phyloP scores from a whole-genome alignment of 2,329 filamentous ascomycete species.

The Phoma sp. region DNA sequence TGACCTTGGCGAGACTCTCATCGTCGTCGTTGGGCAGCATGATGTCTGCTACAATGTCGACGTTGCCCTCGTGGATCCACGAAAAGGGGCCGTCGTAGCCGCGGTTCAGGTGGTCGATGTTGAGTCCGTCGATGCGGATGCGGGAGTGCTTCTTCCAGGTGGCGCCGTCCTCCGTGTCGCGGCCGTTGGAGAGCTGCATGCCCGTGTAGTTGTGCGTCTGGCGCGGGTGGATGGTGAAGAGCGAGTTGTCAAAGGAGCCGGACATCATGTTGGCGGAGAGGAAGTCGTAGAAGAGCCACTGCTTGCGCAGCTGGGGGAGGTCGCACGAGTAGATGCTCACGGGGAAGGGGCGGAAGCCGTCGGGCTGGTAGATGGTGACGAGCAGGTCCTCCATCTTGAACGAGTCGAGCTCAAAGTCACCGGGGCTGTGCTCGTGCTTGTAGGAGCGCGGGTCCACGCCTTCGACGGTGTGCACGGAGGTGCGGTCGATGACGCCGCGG shows the following conservation, averaged over 20 bases:
- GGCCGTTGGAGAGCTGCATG: constrained; percentile 62
- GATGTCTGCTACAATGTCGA: constrained; percentile 94
- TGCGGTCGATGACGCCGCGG: constrained; percentile 89
- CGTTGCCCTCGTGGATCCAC: constrained; percentile 97
- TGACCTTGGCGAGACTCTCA: constrained; percentile 88
- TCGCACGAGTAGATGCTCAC: constrained; percentile 97
- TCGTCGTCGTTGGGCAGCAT: constrained; percentile 91
- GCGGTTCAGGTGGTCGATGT: constrained; percentile 93
- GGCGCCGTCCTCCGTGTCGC: constrained; percentile 67
- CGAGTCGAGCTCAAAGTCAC: constrained; percentile 95
- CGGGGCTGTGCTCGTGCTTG: constrained; percentile 83
- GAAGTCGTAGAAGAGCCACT: constrained; percentile 98
- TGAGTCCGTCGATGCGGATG: constrained; percentile 88
- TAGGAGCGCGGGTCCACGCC: constrained; percentile 85
- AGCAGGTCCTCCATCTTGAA: constrained; percentile 96
- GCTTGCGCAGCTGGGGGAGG: constrained; percentile 88
- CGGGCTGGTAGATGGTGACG: constrained; percentile 88
- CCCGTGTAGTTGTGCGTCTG: constrained; percentile 84
- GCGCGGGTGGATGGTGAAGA: constrained; percentile 95
- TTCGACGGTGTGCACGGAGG: constrained; percentile 74
- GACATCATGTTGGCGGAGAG: constrained; percentile 95
- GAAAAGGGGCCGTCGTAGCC: constrained; percentile 93
- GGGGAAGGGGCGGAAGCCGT: constrained; percentile 89
- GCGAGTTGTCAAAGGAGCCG: constrained; percentile 90
- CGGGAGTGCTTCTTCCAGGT: constrained; percentile 96